These are phyloP conservation scores for Pisolithus albus DNA, from an alignment of 768 basidiomycete species.

Conservation along the genomic window DNA sequence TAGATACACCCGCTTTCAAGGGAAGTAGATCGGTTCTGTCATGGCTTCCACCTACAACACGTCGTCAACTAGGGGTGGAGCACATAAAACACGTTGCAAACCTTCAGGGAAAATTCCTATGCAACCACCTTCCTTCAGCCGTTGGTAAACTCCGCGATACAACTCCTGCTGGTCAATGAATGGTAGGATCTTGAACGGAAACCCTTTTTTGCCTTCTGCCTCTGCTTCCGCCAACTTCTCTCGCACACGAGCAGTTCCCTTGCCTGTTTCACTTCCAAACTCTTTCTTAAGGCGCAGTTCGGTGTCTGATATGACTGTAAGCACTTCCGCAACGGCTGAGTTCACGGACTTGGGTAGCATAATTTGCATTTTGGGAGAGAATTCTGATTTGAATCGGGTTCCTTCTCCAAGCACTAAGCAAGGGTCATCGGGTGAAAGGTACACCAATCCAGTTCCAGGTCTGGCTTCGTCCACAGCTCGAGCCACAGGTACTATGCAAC, in stretches of 20 bases:
- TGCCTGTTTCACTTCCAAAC: conserved; percentile 76
- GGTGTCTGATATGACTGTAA: conserved; percentile 85
- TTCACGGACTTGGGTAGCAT: conserved; percentile 76
- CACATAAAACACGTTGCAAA: conserved; percentile 24
- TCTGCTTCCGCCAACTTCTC: conserved; percentile 61
- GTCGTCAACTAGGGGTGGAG: not conserved
- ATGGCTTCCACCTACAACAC: conserved; percentile 80
- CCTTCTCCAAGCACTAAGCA: conserved; percentile 75
- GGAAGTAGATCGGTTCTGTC: conserved; percentile 95
- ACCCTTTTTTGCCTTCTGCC: conserved; percentile 48
- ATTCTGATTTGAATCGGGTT: conserved; percentile 70
- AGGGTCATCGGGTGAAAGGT: conserved; percentile 68
- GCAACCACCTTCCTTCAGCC: conserved; percentile 75
- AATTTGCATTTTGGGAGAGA: conserved; percentile 76
- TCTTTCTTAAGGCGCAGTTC: conserved; percentile 79
- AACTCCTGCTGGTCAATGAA: conserved; percentile 92
- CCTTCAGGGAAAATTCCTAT: conserved; percentile 99
- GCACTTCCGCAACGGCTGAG: conserved; percentile 74
- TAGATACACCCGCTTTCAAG: conserved; percentile 92
- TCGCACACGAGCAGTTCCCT: conserved; percentile 58
- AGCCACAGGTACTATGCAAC: conserved; percentile 72
- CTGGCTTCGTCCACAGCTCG: conserved; percentile 85
- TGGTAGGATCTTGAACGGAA: conserved; percentile 76
- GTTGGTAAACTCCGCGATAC: conserved; percentile 89
- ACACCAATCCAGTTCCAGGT: conserved; percentile 65